These are phyloP conservation scores for Avena insularis DNA, from an alignment of 176 grass and related monocot species.

Conservation along the genomic window DNA sequence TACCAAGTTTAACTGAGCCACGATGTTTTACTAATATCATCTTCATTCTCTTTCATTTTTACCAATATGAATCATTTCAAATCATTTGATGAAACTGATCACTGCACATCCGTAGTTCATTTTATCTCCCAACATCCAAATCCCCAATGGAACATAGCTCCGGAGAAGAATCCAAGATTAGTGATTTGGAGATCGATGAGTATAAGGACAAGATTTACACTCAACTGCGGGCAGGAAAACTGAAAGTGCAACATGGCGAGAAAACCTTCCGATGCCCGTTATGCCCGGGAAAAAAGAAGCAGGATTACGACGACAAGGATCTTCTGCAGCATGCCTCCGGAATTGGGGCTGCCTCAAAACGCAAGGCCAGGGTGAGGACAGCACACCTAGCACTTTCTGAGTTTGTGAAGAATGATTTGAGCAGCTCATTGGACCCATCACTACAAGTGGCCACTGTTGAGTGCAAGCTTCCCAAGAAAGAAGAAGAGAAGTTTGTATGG, in stretches of 20 bases:
- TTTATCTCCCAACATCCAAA: neutral
- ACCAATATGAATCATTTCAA: conserved; percentile 1
- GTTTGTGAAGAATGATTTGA: conserved; percentile 60
- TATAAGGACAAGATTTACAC: conserved; percentile 48
- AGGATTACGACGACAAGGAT: conserved; percentile 62
- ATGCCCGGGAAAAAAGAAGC: conserved; percentile 76
- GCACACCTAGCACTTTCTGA: conserved; percentile 71
- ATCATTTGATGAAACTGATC: neutral
- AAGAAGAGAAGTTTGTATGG: conserved; percentile 62
- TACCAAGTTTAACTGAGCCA: neutral
- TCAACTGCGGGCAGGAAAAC: conserved; percentile 36
- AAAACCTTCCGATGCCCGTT: conserved; percentile 66
- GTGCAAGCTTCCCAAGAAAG: conserved; percentile 30
- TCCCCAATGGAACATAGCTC: conserved; percentile 56
- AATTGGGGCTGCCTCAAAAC: conserved; percentile 63
- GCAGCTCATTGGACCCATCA: conserved; percentile 20
- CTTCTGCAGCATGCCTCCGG: conserved; percentile 79
- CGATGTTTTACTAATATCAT: neutral
- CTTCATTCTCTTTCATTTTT: neutral
- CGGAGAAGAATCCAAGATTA: conserved; percentile 62
- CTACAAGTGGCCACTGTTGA: conserved; percentile 33
- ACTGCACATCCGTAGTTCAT: neutral
- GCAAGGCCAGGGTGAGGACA: conserved; percentile 65
- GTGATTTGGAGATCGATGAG: conserved; percentile 71
- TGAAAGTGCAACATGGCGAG: conserved; percentile 56